Conservation (phyloP, 371 early-diverging fungal genomes). For the Mycotypha africana region DNA sequence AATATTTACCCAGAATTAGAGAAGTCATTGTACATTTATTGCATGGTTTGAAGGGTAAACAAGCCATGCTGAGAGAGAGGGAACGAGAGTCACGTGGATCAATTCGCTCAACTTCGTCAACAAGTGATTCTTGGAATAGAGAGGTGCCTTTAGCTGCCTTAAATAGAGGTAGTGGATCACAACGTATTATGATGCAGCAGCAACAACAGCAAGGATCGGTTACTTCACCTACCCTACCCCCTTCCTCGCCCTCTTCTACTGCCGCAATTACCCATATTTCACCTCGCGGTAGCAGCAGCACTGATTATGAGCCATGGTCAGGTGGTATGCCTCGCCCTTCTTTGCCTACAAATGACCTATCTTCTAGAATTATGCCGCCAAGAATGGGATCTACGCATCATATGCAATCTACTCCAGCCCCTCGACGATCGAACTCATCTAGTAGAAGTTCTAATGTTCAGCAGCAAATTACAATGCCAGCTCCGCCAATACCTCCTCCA, state of each 20-base stretch:
- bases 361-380: slow-evolving; percentile 21
- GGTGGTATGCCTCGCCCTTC: slow-evolving; percentile 41
- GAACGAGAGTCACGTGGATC: slow-evolving; percentile 15
- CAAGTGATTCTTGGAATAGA: slow-evolving; percentile 28
- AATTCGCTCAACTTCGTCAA: slow-evolving; percentile 8
- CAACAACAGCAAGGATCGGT: background rate
- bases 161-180: slow-evolving; percentile 19
- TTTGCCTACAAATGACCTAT: slow-evolving; percentile 26
- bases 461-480: slow-evolving; percentile 1
- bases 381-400: background rate
- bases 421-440: slow-evolving; percentile 41
- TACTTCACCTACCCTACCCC: slow-evolving; percentile 7
- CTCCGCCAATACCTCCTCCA: slow-evolving; percentile 23
- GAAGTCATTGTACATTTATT: slow-evolving; percentile 59
- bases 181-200: slow-evolving; percentile 11
- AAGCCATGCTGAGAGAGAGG: slow-evolving; percentile 44
- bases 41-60: slow-evolving; percentile 58
- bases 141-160: slow-evolving; percentile 38
- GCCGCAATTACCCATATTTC: too few species aligned
- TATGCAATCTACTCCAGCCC: slow-evolving; percentile 20
- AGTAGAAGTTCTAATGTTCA: slow-evolving; percentile 18
- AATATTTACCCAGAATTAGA: slow-evolving; percentile 54
- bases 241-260: slow-evolving; percentile 15
- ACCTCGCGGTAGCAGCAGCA: too few species aligned
- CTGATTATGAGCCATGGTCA: slow-evolving; percentile 34